Conservation (phyloP, 1,284 basidiomycete species). For the Ustilago sp. region DNA sequence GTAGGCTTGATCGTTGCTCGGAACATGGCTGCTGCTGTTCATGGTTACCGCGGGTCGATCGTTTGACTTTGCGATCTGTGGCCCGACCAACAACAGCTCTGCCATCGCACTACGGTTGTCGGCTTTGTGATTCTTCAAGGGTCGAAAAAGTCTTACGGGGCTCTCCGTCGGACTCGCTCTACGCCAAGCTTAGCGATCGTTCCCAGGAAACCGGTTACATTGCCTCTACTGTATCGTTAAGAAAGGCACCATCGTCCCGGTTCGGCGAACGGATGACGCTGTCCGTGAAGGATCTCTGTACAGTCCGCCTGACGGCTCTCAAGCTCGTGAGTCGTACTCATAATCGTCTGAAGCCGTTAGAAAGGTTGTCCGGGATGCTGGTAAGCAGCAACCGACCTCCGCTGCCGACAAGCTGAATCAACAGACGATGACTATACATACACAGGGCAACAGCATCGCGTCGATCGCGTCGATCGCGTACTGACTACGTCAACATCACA, state of each 20-base stretch:
- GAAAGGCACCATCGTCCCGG: background rate
- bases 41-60: background rate
- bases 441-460: background rate
- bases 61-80: background rate
- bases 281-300: background rate
- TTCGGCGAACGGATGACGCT: constrained; percentile 2
- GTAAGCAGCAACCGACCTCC: background rate
- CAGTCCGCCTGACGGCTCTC: background rate
- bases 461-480: constrained; percentile 4
- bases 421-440: background rate
- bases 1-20: background rate
- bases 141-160: background rate
- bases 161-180: constrained; percentile 1
- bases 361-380: background rate
- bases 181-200: background rate
- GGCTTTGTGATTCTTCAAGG: background rate
- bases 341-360: background rate
- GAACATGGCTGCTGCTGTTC: constrained; percentile 8
- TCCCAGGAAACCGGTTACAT: background rate
- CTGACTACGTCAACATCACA: background rate
- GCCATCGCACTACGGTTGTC: background rate
- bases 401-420: background rate
- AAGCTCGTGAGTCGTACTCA: background rate
- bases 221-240: background rate
- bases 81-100: background rate